phyloP scores from a whole-genome alignment of 257 asterid genomes.

The Solanum phureja region DNA sequence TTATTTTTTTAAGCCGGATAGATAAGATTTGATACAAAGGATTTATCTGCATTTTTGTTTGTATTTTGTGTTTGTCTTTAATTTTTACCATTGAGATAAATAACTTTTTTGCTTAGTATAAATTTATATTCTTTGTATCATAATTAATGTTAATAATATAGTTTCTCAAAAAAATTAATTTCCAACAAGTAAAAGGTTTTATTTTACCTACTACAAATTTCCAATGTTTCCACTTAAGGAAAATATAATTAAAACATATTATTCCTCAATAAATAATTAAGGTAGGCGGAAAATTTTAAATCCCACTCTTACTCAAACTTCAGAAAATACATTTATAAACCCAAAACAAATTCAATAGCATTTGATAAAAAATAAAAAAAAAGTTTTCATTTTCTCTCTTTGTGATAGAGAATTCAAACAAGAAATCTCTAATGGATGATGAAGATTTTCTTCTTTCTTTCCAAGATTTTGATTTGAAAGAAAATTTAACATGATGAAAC shows the following conservation, averaged over 20 bases:
- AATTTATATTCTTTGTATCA: background rate
- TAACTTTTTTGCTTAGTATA: background rate
- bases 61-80: background rate
- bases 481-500: background rate
- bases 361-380: background rate
- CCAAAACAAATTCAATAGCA: too few species aligned
- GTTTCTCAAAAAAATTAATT: background rate
- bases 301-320: background rate
- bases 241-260: background rate
- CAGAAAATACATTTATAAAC: background rate
- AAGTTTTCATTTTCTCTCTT: background rate
- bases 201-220: background rate
- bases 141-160: background rate
- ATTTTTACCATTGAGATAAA: background rate
- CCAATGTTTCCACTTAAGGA: background rate
- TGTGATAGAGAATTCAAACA: background rate
- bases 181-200: background rate
- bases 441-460: background rate
- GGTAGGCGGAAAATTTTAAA: background rate
- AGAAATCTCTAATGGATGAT: background rate
- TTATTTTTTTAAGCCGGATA: background rate
- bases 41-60: too few species aligned
- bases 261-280: background rate
- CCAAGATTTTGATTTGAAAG: background rate
- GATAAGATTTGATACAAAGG: background rate